Base-by-base conservation (phyloP, 139 green algal species). In the Chlamydomonas sp. region DNA sequence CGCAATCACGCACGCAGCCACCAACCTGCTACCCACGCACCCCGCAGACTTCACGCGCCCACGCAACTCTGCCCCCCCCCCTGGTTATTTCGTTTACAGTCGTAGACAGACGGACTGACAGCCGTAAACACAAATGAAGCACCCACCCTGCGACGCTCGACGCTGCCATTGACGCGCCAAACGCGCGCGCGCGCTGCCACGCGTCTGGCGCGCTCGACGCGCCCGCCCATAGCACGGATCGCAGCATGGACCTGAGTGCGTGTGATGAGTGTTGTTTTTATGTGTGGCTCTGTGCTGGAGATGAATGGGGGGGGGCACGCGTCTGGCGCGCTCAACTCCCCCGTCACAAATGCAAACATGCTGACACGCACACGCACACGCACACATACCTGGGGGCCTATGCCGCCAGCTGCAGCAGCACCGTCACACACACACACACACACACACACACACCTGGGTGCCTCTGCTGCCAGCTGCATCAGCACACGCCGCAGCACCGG, bases 141-240 rank as follows among this genome's bases (percentile, higher is more conserved):
- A n/a, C n/a, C n/a, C n/a, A n/a, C n/a, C 92, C 90, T 43, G 93
- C 69, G 47, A 93, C 81, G 80, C 85, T 91, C 67, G 73, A 43
- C 6, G 48, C 71, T 0, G 85, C 90, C 35, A 80, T 54, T 22
- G 80, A 90, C 0, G 39, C 26, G 1, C 73, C 68, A 65, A 82
- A 96, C n/a, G 35, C 8, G 26, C 73, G 75, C 65, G 85, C 80
- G 24, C 74, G 69, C 29, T 58, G 35, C 82, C 83, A 92, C 72
- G 75, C 85, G 31, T 79, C 48, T 0, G 70, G 67, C 0, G 81
- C 69, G 24, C 48, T 67, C 43, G 60, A 60, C 2, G 70, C 73
- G 26, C 76, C 69, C 37, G 63, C 60, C 77, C 84, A 88, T 60
- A 97, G 73, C 81, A 92, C 80, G 2, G 74, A 71, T 1, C 69